These are phyloP conservation scores for Lentinula guzmanii DNA, from an alignment of 768 basidiomycete genomes.

Conservation along the genomic window DNA sequence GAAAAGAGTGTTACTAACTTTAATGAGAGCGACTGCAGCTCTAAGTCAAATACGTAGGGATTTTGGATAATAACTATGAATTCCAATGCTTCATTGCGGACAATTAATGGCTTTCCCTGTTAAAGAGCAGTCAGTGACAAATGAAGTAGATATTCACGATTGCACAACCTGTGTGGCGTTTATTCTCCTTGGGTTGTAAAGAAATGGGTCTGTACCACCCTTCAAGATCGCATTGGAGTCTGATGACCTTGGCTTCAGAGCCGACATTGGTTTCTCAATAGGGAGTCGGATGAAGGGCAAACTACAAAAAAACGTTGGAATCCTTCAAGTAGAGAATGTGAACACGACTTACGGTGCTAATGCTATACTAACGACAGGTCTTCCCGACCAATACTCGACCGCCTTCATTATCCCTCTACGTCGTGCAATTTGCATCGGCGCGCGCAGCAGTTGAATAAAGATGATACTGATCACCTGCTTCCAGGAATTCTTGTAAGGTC, in stretches of 20 bases:
- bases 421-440: conserved; percentile 67
- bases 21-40: conserved; percentile 73
- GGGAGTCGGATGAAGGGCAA: conserved; percentile 66
- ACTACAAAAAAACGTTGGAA: conserved; percentile 30
- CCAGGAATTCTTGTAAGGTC: conserved; percentile 61
- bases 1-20: conserved; percentile 42
- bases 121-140: not conserved
- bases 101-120: conserved; percentile 59
- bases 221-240: conserved; percentile 44
- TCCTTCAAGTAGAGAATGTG: not conserved
- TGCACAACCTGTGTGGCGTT: conserved; percentile 48
- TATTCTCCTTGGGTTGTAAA: conserved; percentile 84
- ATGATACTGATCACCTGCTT: conserved; percentile 74
- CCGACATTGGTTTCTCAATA: conserved; percentile 62
- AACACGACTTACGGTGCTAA: conserved; percentile 58
- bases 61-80: conserved; percentile 83
- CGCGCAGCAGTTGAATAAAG: conserved; percentile 65
- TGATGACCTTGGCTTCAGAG: conserved; percentile 35
- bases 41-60: conserved; percentile 88
- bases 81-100: conserved; percentile 80
- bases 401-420: conserved; percentile 68
- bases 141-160: not conserved
- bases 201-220: conserved; percentile 71
- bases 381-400: conserved; percentile 85
- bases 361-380: conserved; percentile 73